Percentiles rank a stretch among this genome's conserved stretches.
phyloP scores from a whole-genome alignment of 2,329 filamentous ascomycete species.

The Colletotrichum musicola region DNA sequence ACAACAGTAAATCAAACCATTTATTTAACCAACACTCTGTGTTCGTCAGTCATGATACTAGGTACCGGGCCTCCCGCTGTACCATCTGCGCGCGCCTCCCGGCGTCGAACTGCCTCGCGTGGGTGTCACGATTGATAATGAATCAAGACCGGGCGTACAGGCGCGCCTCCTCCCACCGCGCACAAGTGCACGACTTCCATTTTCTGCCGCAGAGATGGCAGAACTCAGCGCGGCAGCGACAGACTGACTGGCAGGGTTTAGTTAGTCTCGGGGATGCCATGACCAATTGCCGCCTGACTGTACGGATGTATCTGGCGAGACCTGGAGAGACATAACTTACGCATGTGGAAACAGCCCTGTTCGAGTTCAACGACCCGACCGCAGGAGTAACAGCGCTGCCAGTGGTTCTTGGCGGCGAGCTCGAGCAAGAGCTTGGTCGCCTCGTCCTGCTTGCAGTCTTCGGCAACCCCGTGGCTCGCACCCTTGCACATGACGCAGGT shows the following conservation, averaged over 20 bases:
- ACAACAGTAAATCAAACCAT: neutral
- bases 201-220: constrained; percentile 60
- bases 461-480: neutral
- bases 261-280: too few relatives aligned
- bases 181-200: constrained; percentile 57
- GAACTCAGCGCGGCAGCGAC: constrained; percentile 60
- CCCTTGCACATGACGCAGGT: constrained; percentile 56
- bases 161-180: constrained; percentile 51
- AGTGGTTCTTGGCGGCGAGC: neutral
- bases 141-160: constrained; percentile 48
- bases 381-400: neutral
- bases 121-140: constrained; percentile 46
- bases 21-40: neutral
- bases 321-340: constrained; percentile 52
- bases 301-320: too few relatives aligned
- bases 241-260: constrained; percentile 43
- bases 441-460: neutral
- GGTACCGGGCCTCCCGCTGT: constrained; percentile 41
- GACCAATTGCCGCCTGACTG: too few relatives aligned
- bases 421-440: neutral
- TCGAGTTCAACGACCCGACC: constrained; percentile 1
- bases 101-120: neutral
- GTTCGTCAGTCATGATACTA: constrained; percentile 37
- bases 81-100: constrained; percentile 34
- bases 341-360: constrained; percentile 51